Percentiles rank a stretch among this genome's conserved stretches.
phyloP scores from a whole-genome alignment of 2,329 filamentous ascomycete genomes.

The Catunica adiposa region DNA sequence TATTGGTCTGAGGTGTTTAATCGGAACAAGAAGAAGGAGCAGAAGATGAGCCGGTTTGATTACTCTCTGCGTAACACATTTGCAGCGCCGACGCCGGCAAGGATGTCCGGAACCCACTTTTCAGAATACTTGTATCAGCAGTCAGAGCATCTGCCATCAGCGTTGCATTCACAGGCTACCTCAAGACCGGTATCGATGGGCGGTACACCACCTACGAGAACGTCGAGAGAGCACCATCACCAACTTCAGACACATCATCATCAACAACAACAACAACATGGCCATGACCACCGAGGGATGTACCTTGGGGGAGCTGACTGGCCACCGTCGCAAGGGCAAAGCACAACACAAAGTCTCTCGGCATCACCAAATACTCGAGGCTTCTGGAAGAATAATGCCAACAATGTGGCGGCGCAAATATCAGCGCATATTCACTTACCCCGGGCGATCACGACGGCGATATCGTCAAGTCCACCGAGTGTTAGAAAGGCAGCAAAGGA shows the following conservation, averaged over 20 bases:
- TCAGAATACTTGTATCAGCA: slow-evolving; percentile 37
- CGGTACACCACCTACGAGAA: slow-evolving; percentile 41
- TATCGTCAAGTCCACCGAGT: slow-evolving; percentile 29
- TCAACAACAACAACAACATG: too few species aligned
- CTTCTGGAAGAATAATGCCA: slow-evolving; percentile 33
- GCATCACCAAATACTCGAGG: slow-evolving; percentile 41
- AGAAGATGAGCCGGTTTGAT: not conserved
- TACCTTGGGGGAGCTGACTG: slow-evolving; percentile 27
- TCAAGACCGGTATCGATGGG: slow-evolving; percentile 20
- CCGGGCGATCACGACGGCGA: slow-evolving; percentile 16
- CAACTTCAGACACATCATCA: too few species aligned
- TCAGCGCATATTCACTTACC: slow-evolving; percentile 28
- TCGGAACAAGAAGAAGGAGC: slow-evolving; percentile 22
- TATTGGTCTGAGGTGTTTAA: slow-evolving; percentile 36
- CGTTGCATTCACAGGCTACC: slow-evolving; percentile 9
- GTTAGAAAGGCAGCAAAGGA: slow-evolving; percentile 38
- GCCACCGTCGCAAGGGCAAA: slow-evolving; percentile 22
- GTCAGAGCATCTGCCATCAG: slow-evolving; percentile 28
- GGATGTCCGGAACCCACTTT: slow-evolving; percentile 38
- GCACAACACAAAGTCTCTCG: slow-evolving; percentile 28
- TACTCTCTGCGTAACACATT: slow-evolving; percentile 42
- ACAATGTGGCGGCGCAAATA: slow-evolving; percentile 18
- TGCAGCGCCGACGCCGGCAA: slow-evolving; percentile 37
- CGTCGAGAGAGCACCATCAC: slow-evolving; percentile 25
- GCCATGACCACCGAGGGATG: slow-evolving; percentile 8